phyloP scores from a whole-genome alignment of 1,284 basidiomycete genomes.

The Moniliophthora roreri region DNA sequence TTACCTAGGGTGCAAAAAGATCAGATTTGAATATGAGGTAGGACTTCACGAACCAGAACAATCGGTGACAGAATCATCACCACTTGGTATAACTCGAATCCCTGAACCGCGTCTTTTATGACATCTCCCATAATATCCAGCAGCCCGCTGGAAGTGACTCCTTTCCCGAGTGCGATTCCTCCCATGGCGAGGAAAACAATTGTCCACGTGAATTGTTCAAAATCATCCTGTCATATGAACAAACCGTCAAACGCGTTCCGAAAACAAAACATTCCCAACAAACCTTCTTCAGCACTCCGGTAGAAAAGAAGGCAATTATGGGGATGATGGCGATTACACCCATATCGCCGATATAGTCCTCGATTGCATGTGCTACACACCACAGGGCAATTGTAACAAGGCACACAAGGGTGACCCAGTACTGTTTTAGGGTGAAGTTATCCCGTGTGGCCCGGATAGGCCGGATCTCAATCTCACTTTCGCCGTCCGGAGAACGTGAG shows the following conservation, averaged over 20 bases:
- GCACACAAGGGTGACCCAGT: conserved; percentile 87
- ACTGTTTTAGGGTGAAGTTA: conserved; percentile 82
- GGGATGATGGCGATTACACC: conserved; percentile 96
- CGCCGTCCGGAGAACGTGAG: conserved; percentile 67
- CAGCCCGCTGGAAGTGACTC: conserved; percentile 88
- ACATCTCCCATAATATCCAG: conserved; percentile 74
- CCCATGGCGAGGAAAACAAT: conserved; percentile 99
- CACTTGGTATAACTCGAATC: conserved; percentile 77
- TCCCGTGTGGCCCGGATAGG: conserved; percentile 82
- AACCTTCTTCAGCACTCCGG: conserved; percentile 93
- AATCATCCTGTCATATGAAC: conserved; percentile 70
- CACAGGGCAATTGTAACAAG: conserved; percentile 88
- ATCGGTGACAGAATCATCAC: conserved; percentile 83
- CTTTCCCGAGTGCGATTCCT: conserved; percentile 94
- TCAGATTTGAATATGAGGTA: conserved; percentile 24
- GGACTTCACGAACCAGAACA: conserved; percentile 70
- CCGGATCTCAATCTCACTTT: conserved; percentile 80
- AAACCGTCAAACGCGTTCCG: conserved; percentile 6
- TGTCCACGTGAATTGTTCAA: conserved; percentile 92
- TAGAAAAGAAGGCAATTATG: conserved; percentile 92
- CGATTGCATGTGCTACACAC: conserved; percentile 87
- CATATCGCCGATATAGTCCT: conserved; percentile 90
- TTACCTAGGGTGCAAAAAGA: conserved; percentile 44
- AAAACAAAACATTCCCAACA: conserved; percentile 19
- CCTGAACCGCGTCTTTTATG: conserved; percentile 72